Conservation (phyloP, 768 basidiomycete species). For the Leucosporidium creatinivorum region DNA sequence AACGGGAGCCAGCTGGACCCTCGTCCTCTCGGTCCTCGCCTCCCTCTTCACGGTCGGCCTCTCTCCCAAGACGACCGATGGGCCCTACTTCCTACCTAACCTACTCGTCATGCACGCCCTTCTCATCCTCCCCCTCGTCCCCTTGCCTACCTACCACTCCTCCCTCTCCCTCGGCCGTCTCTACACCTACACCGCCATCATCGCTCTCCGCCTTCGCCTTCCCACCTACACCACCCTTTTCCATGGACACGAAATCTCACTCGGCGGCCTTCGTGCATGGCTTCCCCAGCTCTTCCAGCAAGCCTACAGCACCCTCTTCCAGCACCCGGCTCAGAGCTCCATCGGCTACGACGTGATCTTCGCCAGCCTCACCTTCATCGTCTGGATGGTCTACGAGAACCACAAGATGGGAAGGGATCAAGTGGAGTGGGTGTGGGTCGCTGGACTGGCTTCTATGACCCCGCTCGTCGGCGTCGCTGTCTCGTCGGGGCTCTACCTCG, state of each 20-base stretch:
- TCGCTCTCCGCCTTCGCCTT: conserved; percentile 17
- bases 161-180: conserved; percentile 9
- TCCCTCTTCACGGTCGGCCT: conserved; percentile 48
- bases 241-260: background rate
- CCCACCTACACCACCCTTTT: conserved; percentile 12
- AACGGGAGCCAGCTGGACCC: conserved; percentile 21
- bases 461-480: conserved; percentile 15
- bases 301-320: background rate
- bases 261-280: background rate
- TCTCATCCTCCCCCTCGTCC: conserved; percentile 50
- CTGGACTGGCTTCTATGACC: background rate
- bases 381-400: background rate
- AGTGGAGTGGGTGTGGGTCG: background rate
- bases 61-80: conserved; percentile 46
- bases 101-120: conserved; percentile 58
- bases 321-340: conserved; percentile 34
- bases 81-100: conserved; percentile 52
- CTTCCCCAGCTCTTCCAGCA: conserved; percentile 3
- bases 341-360: conserved; percentile 35
- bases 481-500: conserved; percentile 8
- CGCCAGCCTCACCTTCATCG: conserved; percentile 15
- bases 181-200: conserved; percentile 22
- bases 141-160: background rate
- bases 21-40: conserved; percentile 45
- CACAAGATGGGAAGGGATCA: background rate